Evolutionary conservation across 306 rosid species (phyloP), one percentile per base, ranked within the genome.

Genomic region (Gleditsia sinensis): DNA sequence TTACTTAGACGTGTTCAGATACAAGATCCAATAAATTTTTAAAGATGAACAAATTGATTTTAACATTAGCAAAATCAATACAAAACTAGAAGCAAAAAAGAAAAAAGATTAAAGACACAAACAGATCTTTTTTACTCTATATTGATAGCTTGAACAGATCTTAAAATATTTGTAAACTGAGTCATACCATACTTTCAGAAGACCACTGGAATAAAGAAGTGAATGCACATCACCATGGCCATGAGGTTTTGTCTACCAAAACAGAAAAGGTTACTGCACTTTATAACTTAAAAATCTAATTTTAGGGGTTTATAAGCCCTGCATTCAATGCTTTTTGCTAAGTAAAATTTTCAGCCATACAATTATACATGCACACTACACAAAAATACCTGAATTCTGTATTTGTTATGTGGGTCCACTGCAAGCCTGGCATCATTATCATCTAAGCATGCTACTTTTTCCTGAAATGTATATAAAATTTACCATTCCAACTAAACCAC

Each of bases 201-300:
- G 89, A 80, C 99, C 97, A 7, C 98, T 95, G 73, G 99, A 87
- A 83, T 86, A 86, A 68, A 95, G 96, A 83, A 95, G 96, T 7
- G 96, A 69, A 71, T 95, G 99, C 71, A 92, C 99, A 75, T 95
- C 99, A 30, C 99, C 99, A 76, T 95, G 98, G 28, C 99, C 99
- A 63, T 92, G 99, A 79, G 99, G 99, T 84, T 95, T 95, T 78
- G 99, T 95, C 99, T 95, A 64, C 55, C 67, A 69, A 79, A 73
- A 83, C 14, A 61, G 75, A 82, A 70, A 76, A 6, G 67, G 71
- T 84, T 71, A 79, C 62, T 19, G 48, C 53, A 73, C 24, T 74
- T 46, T 13, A 57, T 3, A 33, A 54, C 19, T 20, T 51, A 33
- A 78, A 64, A 60, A 49, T 72, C 7, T 28, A 60, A n/a, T 72